Evolutionary conservation across 23 red algal species (phyloP), one percentile per base, ranked within the genome.

Genomic region (Gracilaria gracilis): DNA sequence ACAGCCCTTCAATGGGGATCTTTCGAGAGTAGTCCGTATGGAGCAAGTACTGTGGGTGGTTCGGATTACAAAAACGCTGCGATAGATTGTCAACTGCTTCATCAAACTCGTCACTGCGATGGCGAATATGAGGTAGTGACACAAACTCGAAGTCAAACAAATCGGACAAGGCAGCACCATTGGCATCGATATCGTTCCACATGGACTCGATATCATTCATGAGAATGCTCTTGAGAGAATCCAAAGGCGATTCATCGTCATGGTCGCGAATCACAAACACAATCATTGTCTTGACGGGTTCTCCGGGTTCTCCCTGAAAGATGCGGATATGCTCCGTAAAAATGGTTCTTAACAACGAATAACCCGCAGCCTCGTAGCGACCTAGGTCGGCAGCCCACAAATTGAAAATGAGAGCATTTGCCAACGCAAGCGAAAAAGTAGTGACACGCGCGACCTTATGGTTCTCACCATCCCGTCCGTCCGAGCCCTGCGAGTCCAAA

Each of bases 331-430:
- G 80, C 81, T 98, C 96, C 13, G 84, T 73, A 75, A 98, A 93
- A 38, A 98, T 80, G 21, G 96, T 95, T n/a, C 90, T 73, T 62
- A 95, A 80, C 53, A 95, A 62, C 27, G 85, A 84, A 80, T 98
- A 98, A n/a, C 96, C 96, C 17, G 96, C 92, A 17, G 96, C 96
- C 82, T 98, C 96, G 36, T 87, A 94, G 31, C 96, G 88, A 38
- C 96, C 96, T 15, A 98, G 62, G 59, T 98, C 96, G 32, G 96
- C 96, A 13, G 83, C 84, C 96, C 96, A 98, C 29, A 95, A 42
- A 62, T 95, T 95, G 84, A 95, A 91, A 19, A 98, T 39, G 59
- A 98, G 77, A 24, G 94, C 86, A 78, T 98, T 93, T 7, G 96
- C 84, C 13, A 98, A 64, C 31, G 93, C 82, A 3, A 94, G 64